Percentiles rank a stretch among this genome's conserved stretches.
Evolutionary conservation across 306 rosid genomes (phyloP).

Genomic region (Corylus heterophylla): DNA sequence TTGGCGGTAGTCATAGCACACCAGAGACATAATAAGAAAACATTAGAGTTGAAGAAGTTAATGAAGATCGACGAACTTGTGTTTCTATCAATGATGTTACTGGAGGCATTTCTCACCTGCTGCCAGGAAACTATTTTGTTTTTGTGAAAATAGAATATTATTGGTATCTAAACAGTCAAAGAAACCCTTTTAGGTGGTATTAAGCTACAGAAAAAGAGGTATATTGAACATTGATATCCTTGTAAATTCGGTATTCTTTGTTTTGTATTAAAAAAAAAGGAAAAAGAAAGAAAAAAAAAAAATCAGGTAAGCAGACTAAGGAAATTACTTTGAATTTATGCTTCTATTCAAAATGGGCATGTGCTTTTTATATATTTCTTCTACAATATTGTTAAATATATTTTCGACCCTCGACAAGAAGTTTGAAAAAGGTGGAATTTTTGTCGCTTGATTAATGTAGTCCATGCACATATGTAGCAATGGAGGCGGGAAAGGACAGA

Average conservation of each 20-base stretch:
- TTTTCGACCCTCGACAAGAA: neutral
- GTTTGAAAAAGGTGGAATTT: conserved; percentile 18
- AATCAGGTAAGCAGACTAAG: neutral
- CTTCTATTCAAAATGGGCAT: neutral
- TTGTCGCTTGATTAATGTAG: conserved; percentile 21
- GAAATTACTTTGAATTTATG: neutral
- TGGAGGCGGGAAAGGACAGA: neutral
- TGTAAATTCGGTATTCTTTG: neutral
- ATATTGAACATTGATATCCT: too few relatives aligned
- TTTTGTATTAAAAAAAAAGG: neutral
- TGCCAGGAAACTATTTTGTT: neutral
- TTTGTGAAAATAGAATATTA: neutral
- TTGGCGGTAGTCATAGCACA: too few relatives aligned
- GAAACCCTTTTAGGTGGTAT: neutral
- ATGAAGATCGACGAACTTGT: too few relatives aligned
- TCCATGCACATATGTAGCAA: conserved; percentile 3
- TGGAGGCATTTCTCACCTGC: neutral
- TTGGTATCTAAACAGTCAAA: neutral
- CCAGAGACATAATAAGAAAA: too few relatives aligned
- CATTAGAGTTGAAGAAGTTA: too few relatives aligned
- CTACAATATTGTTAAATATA: neutral
- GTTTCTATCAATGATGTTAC: too few relatives aligned
- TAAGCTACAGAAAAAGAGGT: too few relatives aligned
- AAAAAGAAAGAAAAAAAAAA: neutral
- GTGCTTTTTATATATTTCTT: neutral